phyloP scores from a whole-genome alignment of 2,329 filamentous ascomycete species.

The Helotiales sp. region DNA sequence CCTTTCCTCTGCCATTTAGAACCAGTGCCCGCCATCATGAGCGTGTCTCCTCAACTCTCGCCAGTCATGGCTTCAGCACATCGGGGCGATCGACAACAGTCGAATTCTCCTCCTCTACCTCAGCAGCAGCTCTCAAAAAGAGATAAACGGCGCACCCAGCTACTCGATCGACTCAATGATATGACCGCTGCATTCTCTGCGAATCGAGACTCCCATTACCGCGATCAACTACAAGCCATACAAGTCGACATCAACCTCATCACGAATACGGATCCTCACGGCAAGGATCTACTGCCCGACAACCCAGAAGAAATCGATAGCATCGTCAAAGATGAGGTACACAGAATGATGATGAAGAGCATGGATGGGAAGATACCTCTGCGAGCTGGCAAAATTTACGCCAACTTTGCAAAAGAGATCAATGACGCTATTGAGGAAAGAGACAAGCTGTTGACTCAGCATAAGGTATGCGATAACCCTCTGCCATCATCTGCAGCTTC shows the following conservation, averaged over 20 bases:
- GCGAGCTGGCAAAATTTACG: slow-evolving; percentile 81
- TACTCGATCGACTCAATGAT: slow-evolving; percentile 75
- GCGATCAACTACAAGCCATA: slow-evolving; percentile 87
- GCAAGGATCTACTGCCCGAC: slow-evolving; percentile 64
- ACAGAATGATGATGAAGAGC: slow-evolving; percentile 35
- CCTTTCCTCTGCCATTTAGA: neutral
- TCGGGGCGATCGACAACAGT: slow-evolving; percentile 29
- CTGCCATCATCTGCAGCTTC: neutral
- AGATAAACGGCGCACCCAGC: slow-evolving; percentile 83
- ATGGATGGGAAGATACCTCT: slow-evolving; percentile 39
- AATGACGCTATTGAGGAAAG: slow-evolving; percentile 86
- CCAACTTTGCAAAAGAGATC: slow-evolving; percentile 80
- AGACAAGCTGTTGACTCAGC: slow-evolving; percentile 77
- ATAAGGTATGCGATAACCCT: slow-evolving; percentile 63
- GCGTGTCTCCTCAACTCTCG: slow-evolving; percentile 33
- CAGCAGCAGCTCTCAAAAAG: slow-evolving; percentile 64
- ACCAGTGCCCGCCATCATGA: slow-evolving; percentile 28
- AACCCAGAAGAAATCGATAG: slow-evolving; percentile 42
- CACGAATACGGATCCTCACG: slow-evolving; percentile 80
- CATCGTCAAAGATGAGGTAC: slow-evolving; percentile 33
- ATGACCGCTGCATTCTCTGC: slow-evolving; percentile 77
- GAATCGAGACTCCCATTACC: slow-evolving; percentile 81
- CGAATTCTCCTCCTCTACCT: slow-evolving; percentile 34
- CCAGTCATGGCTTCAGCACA: slow-evolving; percentile 28
- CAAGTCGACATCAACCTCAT: slow-evolving; percentile 88